phyloP scores from a whole-genome alignment of 331 rosid genomes.

The Quercus lobata region DNA sequence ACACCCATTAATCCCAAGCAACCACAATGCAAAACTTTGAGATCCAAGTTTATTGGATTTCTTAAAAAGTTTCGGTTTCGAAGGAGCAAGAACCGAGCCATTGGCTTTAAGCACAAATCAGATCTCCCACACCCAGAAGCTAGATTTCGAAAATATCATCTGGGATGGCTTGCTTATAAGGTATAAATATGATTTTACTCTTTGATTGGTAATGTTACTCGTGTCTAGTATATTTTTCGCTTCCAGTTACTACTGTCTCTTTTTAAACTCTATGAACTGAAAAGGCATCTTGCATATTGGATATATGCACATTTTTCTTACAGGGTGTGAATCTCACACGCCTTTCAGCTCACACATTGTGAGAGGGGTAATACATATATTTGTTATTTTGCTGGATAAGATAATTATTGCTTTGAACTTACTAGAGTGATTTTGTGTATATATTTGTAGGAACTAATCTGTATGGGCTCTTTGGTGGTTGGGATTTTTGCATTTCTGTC shows the following conservation, averaged over 20 bases:
- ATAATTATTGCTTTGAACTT: not conserved
- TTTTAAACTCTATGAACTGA: not conserved
- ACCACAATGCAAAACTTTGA: conserved; percentile 2
- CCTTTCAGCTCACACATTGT: too few relatives aligned
- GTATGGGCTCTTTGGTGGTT: conserved; percentile 16
- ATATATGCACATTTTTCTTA: too few relatives aligned
- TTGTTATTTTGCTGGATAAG: too few relatives aligned
- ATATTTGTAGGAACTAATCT: conserved; percentile 20
- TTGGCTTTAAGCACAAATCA: not conserved
- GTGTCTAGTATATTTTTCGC: not conserved
- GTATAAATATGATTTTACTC: not conserved
- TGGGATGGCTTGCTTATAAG: not conserved
- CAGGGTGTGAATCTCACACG: too few relatives aligned
- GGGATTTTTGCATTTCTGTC: conserved; percentile 23
- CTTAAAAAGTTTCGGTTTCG: conserved; percentile 19
- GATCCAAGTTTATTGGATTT: conserved; percentile 23
- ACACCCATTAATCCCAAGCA: not conserved
- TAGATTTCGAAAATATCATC: not conserved
- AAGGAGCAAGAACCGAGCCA: not conserved
- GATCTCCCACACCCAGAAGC: conserved; percentile 4
- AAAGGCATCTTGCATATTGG: not conserved
- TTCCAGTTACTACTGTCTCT: too few relatives aligned
- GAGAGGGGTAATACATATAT: too few relatives aligned
- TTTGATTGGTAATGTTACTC: not conserved
- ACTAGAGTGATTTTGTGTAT: not conserved